A percentile compares a stretch with the other conserved stretches of the same genome.
phyloP scores from a whole-genome alignment of 495 filamentous ascomycete genomes.

The Xylaria scruposa region DNA sequence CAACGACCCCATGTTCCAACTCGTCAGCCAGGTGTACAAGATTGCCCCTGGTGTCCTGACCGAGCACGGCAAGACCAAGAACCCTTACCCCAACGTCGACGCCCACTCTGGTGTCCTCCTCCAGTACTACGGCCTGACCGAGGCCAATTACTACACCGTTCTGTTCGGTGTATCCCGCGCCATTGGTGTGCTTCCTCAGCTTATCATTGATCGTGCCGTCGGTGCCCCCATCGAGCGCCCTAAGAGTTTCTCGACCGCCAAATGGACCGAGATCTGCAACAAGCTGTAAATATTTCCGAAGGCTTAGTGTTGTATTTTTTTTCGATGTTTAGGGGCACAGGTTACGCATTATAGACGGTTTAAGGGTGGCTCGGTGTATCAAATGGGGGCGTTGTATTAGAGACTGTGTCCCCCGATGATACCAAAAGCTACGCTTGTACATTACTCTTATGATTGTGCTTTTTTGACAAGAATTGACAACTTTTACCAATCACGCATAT shows the following conservation, averaged over 20 bases:
- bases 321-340: slow-evolving; percentile 40
- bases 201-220: slow-evolving; percentile 98
- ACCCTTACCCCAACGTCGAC: slow-evolving; percentile 60
- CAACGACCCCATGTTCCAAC: slow-evolving; percentile 98
- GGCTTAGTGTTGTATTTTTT: slow-evolving; percentile 37
- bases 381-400: slow-evolving; percentile 39
- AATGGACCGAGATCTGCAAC: slow-evolving; percentile 88
- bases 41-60: slow-evolving; percentile 97
- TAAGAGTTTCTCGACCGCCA: slow-evolving; percentile 97
- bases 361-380: slow-evolving; percentile 38
- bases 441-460: slow-evolving; percentile 39
- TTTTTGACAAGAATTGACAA: slow-evolving; percentile 15
- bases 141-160: slow-evolving; percentile 99
- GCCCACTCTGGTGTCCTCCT: slow-evolving; percentile 96
- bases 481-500: not conserved
- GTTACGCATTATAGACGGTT: slow-evolving; percentile 46
- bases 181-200: slow-evolving; percentile 95
- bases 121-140: slow-evolving; percentile 98
- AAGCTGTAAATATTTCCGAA: slow-evolving; percentile 71
- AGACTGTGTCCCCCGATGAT: slow-evolving; percentile 39
- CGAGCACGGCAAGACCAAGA: slow-evolving; percentile 99
- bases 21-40: slow-evolving; percentile 99
- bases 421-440: slow-evolving; percentile 47
- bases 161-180: slow-evolving; percentile 98
- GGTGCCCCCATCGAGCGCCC: slow-evolving; percentile 85